Evolutionary conservation across 352 stramenopile genomes (phyloP).

Genomic region (Pythium guiyangense): DNA sequence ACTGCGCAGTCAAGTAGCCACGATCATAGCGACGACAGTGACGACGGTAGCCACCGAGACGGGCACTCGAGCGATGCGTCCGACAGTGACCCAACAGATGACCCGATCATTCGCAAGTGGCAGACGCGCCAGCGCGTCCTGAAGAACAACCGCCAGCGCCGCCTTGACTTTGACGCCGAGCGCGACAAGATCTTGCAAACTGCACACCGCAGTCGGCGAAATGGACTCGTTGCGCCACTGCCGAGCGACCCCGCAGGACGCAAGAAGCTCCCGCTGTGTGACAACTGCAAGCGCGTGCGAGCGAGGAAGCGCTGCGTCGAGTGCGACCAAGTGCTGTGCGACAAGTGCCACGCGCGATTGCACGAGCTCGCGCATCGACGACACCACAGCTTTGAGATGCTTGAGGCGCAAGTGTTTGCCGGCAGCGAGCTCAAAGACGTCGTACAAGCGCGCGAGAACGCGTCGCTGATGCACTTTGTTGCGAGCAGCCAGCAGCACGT

Average conservation of each 20-base stretch:
- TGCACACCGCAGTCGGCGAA: constrained; percentile 32
- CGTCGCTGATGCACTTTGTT: constrained; percentile 19
- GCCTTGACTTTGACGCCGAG: constrained; percentile 33
- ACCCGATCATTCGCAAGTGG: constrained; percentile 34
- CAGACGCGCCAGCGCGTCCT: constrained; percentile 26
- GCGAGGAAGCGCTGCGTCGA: constrained; percentile 42
- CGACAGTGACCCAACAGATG: neutral
- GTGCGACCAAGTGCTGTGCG: constrained; percentile 57
- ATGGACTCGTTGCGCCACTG: constrained; percentile 56
- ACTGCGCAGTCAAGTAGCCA: neutral
- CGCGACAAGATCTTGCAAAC: constrained; percentile 32
- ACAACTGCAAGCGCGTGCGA: constrained; percentile 42
- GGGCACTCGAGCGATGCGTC: neutral
- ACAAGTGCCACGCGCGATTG: constrained; percentile 53
- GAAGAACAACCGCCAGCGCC: constrained; percentile 22
- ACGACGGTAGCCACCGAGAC: neutral
- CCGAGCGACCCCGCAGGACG: constrained; percentile 22
- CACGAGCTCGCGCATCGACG: constrained; percentile 46
- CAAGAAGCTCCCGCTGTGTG: constrained; percentile 40
- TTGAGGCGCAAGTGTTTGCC: constrained; percentile 26
- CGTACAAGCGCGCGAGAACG: constrained; percentile 20
- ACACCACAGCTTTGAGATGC: constrained; percentile 46
- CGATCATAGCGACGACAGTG: neutral
- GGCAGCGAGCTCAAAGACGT: constrained; percentile 18
- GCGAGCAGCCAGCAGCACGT: constrained; percentile 25